Percentiles rank a stretch among this genome's conserved stretches.
Evolutionary conservation across 768 basidiomycete genomes (phyloP).

Genomic region (Leccinum subgranulosum): DNA sequence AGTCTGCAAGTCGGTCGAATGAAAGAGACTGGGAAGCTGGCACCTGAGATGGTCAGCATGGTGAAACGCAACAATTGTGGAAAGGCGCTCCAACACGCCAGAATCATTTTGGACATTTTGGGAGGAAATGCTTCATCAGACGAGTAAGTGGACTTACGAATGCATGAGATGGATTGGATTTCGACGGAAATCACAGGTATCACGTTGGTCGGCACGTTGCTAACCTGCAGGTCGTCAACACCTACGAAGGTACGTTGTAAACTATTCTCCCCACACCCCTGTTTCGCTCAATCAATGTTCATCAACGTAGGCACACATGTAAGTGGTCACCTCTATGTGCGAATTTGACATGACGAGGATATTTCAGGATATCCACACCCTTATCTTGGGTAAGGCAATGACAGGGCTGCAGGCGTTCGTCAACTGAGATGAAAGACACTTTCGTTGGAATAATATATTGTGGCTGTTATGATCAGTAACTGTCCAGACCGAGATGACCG

Average conservation of each 20-base stretch:
- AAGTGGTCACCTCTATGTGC: slow-evolving; percentile 19
- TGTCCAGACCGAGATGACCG: background rate
- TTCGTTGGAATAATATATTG: background rate
- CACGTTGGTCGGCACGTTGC: slow-evolving; percentile 93
- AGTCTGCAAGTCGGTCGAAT: slow-evolving; percentile 81
- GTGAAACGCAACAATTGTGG: slow-evolving; percentile 96
- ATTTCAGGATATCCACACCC: slow-evolving; percentile 80
- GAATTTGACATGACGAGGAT: slow-evolving; percentile 4
- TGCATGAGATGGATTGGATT: background rate
- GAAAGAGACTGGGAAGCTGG: slow-evolving; percentile 69
- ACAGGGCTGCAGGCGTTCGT: slow-evolving; percentile 87
- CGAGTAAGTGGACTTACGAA: slow-evolving; percentile 53
- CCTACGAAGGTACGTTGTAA: slow-evolving; percentile 73
- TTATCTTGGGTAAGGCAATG: slow-evolving; percentile 91
- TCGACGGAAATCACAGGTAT: slow-evolving; percentile 48
- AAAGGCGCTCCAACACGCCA: slow-evolving; percentile 81
- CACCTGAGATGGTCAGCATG: slow-evolving; percentile 93
- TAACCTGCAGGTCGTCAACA: slow-evolving; percentile 94
- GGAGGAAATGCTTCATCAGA: slow-evolving; percentile 94
- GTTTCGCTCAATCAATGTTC: slow-evolving; percentile 4
- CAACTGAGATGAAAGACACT: slow-evolving; percentile 35
- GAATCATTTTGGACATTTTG: slow-evolving; percentile 82
- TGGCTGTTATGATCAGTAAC: background rate
- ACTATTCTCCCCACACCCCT: background rate
- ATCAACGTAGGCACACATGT: slow-evolving; percentile 54